Evolutionary conservation across 768 basidiomycete species (phyloP).

Genomic region (Boletus speciosus): DNA sequence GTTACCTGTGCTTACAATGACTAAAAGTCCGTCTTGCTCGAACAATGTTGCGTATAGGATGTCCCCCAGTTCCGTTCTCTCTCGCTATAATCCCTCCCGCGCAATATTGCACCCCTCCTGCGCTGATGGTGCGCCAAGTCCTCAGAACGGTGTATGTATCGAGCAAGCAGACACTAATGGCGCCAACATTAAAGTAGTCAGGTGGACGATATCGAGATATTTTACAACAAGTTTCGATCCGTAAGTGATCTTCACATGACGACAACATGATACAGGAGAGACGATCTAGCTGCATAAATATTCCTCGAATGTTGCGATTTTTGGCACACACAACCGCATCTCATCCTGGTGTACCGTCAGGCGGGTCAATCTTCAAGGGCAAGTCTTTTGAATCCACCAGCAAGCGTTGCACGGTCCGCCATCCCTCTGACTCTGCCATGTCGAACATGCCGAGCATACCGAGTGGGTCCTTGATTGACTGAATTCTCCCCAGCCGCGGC

Average conservation of each 20-base stretch:
- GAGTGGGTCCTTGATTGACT: neutral
- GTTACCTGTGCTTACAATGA: no score
- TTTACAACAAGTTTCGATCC: neutral
- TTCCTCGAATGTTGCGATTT: no score
- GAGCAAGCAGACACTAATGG: no score
- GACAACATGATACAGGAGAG: neutral
- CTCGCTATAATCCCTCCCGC: no score
- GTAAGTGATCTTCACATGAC: neutral
- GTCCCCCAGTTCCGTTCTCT: no score
- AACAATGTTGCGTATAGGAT: no score
- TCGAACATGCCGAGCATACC: neutral
- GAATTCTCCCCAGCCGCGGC: constrained; percentile 6
- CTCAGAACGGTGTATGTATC: no score
- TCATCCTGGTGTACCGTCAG: neutral
- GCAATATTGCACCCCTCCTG: no score
- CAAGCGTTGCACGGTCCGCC: neutral
- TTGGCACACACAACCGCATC: neutral
- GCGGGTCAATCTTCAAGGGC: neutral
- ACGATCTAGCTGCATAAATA: neutral
- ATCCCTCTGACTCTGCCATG: neutral
- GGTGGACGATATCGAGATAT: neutral
- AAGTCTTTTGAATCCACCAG: neutral
- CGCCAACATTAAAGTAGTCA: no score
- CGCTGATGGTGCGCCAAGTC: no score
- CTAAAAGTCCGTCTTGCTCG: no score